phyloP scores from a whole-genome alignment of 2,329 filamentous ascomycete genomes.

The Lizonia empirigonia region DNA sequence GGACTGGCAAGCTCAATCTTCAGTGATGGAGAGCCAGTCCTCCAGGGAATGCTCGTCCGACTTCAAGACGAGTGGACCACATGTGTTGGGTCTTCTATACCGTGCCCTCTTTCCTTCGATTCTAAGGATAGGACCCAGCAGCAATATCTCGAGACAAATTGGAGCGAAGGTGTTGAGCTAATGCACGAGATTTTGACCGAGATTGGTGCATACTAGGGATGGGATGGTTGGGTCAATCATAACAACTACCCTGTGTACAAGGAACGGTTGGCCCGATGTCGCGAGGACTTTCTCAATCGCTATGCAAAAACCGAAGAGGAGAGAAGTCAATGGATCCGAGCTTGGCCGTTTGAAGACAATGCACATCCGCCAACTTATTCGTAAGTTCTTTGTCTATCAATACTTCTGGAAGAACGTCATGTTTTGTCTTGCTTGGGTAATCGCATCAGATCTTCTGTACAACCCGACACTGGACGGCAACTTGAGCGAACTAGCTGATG shows the following conservation, averaged over 20 bases:
- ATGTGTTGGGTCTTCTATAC: conserved; percentile 13
- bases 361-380: conserved; percentile 1
- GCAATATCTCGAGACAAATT: conserved; percentile 23
- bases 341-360: conserved; percentile 25
- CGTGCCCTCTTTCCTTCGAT: conserved; percentile 27
- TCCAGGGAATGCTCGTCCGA: conserved; percentile 25
- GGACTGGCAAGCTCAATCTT: conserved; percentile 23
- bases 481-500: too few species aligned
- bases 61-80: conserved; percentile 25
- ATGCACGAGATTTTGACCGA: conserved; percentile 27
- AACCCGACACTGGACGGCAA: too few species aligned
- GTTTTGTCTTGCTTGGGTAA: neutral
- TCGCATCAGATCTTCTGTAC: too few species aligned
- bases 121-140: conserved; percentile 25
- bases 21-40: conserved; percentile 24
- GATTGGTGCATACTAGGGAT: conserved; percentile 29
- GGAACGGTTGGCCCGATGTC: conserved; percentile 23
- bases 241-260: conserved; percentile 27
- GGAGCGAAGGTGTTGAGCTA: conserved; percentile 27
- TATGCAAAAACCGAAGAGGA: conserved; percentile 26
- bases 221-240: conserved; percentile 33
- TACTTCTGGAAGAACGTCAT: neutral
- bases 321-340: conserved; percentile 24
- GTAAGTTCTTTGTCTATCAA: neutral
- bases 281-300: conserved; percentile 27